Base-by-base conservation (phyloP, 345 rosid genomes). In the Cardamine chenopodiifolia region DNA sequence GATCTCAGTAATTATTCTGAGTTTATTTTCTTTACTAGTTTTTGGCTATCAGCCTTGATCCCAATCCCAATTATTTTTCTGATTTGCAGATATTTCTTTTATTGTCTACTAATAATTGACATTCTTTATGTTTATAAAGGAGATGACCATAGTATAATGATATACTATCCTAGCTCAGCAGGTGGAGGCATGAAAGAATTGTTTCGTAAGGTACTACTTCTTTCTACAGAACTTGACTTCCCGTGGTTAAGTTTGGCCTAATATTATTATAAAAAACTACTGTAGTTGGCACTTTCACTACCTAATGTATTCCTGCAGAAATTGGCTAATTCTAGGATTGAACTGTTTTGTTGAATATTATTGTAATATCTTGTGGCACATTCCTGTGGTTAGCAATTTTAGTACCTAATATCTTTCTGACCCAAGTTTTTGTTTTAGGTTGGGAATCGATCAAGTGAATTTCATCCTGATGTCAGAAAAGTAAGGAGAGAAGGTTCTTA, bases 141-240 rank as follows among this genome's bases (percentile, higher is more conserved):
- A 75, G 99, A 96, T 82, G 86, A 96, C 80, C 99, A 96, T 79
- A 90, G 97, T 66, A 96, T 96, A 73, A 90, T 92, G 99, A 89
- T 96, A 81, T 96, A 96, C 80, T 96, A 96, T 64, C 99, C 99
- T 49, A 96, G 96, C 77, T 90, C 99, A 55, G 99, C 99, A 1
- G 99, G 99, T 75, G 96, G 99, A 72, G 99, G 99, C 47, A 96
- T 96, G 99, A 96, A 96, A 80, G 98, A 90, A 84, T 83, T 96
- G 67, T 96, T 96, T 77, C 86, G 99, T 84, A 96, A 90, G 98
- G 99, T 95, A 79, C 44, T 47, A 31, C 73, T 13, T 40, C 9
- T 32, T 53, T 79, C 56, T 63, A 26, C 63, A 52, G 15, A 77
- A 71, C 20, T 63, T 57, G 47, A 32, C n/a, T 64, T 34, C 42